phyloP scores from a whole-genome alignment of 257 asterid genomes.

The Solanum sitiens region DNA sequence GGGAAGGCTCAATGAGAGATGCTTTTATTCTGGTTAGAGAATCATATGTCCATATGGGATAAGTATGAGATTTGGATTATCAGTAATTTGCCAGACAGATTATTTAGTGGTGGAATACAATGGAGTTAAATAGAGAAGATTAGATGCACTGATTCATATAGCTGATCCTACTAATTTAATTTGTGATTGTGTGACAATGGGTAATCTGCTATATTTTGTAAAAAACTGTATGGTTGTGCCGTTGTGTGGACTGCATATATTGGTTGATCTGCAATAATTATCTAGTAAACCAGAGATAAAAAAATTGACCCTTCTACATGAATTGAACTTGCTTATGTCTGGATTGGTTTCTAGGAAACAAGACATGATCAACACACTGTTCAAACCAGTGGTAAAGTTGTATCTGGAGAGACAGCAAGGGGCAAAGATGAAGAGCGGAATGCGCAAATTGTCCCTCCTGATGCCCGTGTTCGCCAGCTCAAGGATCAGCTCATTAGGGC shows the following conservation, averaged over 20 bases:
- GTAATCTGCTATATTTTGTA: background rate
- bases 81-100: background rate
- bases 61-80: background rate
- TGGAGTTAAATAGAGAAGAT: background rate
- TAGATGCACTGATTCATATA: background rate
- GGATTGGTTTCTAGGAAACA: slow-evolving; percentile 19
- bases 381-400: slow-evolving; percentile 27
- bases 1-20: background rate
- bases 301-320: background rate
- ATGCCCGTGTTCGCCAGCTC: slow-evolving; percentile 59
- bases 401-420: slow-evolving; percentile 24
- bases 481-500: slow-evolving; percentile 72
- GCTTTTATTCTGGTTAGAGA: background rate
- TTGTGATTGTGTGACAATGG: background rate
- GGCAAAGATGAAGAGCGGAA: slow-evolving; percentile 25
- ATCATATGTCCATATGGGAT: background rate
- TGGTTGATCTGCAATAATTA: background rate
- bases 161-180: background rate
- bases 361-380: slow-evolving; percentile 19
- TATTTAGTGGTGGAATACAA: background rate
- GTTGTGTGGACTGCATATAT: background rate
- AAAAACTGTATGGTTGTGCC: background rate
- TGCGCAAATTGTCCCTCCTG: slow-evolving; percentile 28
- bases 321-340: background rate
- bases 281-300: background rate